A percentile compares a stretch with the other conserved stretches of the same genome.
Conservation (phyloP, 768 basidiomycete genomes). For the Lactarius hengduanensis region DNA sequence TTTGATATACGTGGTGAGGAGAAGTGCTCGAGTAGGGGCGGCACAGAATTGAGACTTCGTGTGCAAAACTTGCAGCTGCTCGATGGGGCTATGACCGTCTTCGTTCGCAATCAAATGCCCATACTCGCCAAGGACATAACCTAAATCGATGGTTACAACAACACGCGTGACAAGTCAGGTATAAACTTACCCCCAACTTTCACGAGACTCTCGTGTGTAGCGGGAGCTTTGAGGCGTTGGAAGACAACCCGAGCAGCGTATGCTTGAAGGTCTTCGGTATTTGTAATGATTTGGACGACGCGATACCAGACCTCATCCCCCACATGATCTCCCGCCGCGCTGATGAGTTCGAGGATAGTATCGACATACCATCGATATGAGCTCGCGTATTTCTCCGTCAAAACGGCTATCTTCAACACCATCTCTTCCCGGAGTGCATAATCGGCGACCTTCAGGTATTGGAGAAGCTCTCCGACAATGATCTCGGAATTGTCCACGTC, state of each 20-base stretch:
- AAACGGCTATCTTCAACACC: constrained; percentile 97
- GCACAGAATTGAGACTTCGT: constrained; percentile 94
- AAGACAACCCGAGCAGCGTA: constrained; percentile 94
- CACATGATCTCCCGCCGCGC: constrained; percentile 96
- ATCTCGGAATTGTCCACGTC: constrained; percentile 95
- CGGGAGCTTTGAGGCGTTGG: constrained; percentile 81
- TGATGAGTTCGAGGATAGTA: constrained; percentile 93
- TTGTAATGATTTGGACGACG: constrained; percentile 97
- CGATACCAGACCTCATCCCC: constrained; percentile 99
- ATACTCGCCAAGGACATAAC: constrained; percentile 97
- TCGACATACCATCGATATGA: constrained; percentile 99
- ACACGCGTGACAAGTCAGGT: background rate
- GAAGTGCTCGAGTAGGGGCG: constrained; percentile 85
- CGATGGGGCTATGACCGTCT: constrained; percentile 85
- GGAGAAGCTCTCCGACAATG: constrained; percentile 92
- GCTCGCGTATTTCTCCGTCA: constrained; percentile 98
- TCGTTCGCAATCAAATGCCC: constrained; percentile 98
- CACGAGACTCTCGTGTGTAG: constrained; percentile 89
- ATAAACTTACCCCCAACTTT: constrained; percentile 84
- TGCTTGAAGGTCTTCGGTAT: constrained; percentile 95
- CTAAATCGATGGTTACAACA: constrained; percentile 39
- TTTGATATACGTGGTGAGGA: constrained; percentile 97
- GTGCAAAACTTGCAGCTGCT: constrained; percentile 92
- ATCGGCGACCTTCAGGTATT: constrained; percentile 94
- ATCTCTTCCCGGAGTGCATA: constrained; percentile 96